Conservation (phyloP, 768 basidiomycete species). For the Ramaria rubella region DNA sequence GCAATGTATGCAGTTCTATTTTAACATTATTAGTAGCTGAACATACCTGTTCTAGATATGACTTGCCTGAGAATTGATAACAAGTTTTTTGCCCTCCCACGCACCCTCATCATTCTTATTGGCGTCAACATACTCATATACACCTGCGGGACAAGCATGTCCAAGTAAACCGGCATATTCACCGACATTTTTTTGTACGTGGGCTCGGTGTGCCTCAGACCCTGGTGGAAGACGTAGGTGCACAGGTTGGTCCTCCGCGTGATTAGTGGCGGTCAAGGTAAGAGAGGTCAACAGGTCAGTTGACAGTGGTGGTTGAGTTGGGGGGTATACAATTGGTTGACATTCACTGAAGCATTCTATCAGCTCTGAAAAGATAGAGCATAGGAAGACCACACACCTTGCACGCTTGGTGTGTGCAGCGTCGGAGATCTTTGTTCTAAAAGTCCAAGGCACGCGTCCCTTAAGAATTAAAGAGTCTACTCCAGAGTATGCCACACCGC, state of each 20-base stretch:
- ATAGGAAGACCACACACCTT: conserved; percentile 22
- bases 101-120: conserved; percentile 44
- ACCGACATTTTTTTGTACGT: conserved; percentile 67
- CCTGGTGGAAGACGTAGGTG: conserved; percentile 73
- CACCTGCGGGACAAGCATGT: conserved; percentile 87
- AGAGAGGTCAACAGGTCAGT: conserved; percentile 92
- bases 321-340: conserved; percentile 78
- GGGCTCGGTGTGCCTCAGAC: conserved; percentile 42
- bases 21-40: conserved; percentile 25
- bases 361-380: not conserved
- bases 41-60: not conserved
- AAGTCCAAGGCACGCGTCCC: conserved; percentile 89
- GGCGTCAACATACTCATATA: conserved; percentile 81
- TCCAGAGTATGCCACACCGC: conserved; percentile 85
- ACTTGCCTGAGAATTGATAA: conserved; percentile 93
- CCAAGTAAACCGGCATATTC: conserved; percentile 87
- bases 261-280: conserved; percentile 87
- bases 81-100: conserved; percentile 79
- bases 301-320: conserved; percentile 81
- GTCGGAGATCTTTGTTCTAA: conserved; percentile 62
- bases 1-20: conserved; percentile 86
- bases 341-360: conserved; percentile 34
- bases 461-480: conserved; percentile 78
- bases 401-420: conserved; percentile 68
- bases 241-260: conserved; percentile 92